Evolutionary conservation across 768 basidiomycete species (phyloP), one percentile per base, ranked within the genome.

Genomic region (Hirschioporus abietinus): DNA sequence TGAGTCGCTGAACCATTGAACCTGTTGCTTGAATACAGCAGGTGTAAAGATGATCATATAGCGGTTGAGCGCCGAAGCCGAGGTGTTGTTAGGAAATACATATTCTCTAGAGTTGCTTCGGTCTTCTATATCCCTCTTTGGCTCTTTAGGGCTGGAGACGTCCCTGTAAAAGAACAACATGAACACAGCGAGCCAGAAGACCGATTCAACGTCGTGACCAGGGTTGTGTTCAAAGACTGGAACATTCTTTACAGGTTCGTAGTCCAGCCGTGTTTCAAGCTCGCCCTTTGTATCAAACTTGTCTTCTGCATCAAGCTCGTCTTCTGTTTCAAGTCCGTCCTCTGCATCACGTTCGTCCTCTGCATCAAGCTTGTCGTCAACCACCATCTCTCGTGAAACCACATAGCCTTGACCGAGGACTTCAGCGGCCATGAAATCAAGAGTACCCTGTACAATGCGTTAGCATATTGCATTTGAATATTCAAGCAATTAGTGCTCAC

Each of bases 381-480:
- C 23, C 10, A 7, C 59, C n/a, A 60, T 20, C 59, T 60, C 23
- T 7, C 7, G 20, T 20, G n/a, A 20, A 60, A 60, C n/a, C 27
- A 27, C 10, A 60, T 60, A 60, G 23, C 20, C 59, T 20, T 27
- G 23, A 7, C 59, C 27, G 60, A 25, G 30, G 60, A 61, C 60
- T 61, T 61, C 60, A 34, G 60, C 60, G 25, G 60, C 60, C 60
- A 61, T 61, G 23, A 61, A 61, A 61, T 61, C 24, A 1, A 34
- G 17, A 24, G 60, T 61, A 25, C 60, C 60, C 60, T 61, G 60
- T 25, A 59, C 23, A 8, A 1, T 34, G 30, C 25, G 30, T 61
- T 4, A 61, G 60, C 60, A 61, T 25, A 61, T 18, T 25, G 30
- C 2, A 12, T 25, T 18, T 17, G 4, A 61, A 18, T 8, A 17